Base-by-base conservation (phyloP, 2,329 filamentous ascomycete species). In the Fusarium decemcellulare region DNA sequence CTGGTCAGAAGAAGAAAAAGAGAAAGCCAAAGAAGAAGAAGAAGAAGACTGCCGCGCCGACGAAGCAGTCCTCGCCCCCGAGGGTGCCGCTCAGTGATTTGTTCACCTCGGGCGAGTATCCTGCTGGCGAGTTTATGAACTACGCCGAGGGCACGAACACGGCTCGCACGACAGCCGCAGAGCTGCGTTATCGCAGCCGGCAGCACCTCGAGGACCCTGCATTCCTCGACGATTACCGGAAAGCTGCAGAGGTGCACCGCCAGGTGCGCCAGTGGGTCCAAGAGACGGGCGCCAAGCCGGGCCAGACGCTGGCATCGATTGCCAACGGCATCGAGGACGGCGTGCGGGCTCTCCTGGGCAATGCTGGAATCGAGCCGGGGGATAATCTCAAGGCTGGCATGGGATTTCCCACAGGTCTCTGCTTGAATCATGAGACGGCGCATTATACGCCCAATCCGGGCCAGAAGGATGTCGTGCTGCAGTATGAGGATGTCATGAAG, bases 391-490 rank as follows among this genome's bases (percentile, higher is more conserved):
- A 89, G 75, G 91, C 90, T 27, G 93, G 93, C 36, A 91, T 95
- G 86, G 93, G 92, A 1, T 96, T 96, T 79, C 93, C 93, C 2
- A 94, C 92, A 2, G 93, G 93, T 54, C 82, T 96, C 44, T 93
- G 91, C 76, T 85, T 96, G 69, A 94, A 96, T 79, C 87, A 95
- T 75, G 91, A 91, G 64, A 92, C 92, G 1, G 93, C 93, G 1
- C 93, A 96, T 80, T 96, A 92, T 77, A 94, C 91, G 5, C 93
- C 93, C 0, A 96, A 95, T 74, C 90, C 92, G 0, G 93, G 93
- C 18, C 94, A 95, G 78, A 92, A 92, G 73, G 74, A 78, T 7
- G 85, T 91, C 42, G 79, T 93, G 11, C 81, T 95, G 37, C 84
- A 91, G 72, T 77, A 90, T 46, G 85, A 88, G 61, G 92, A 95